Evolutionary conservation across 495 filamentous ascomycete genomes (phyloP).

Genomic region (Neurospora tetraspora): DNA sequence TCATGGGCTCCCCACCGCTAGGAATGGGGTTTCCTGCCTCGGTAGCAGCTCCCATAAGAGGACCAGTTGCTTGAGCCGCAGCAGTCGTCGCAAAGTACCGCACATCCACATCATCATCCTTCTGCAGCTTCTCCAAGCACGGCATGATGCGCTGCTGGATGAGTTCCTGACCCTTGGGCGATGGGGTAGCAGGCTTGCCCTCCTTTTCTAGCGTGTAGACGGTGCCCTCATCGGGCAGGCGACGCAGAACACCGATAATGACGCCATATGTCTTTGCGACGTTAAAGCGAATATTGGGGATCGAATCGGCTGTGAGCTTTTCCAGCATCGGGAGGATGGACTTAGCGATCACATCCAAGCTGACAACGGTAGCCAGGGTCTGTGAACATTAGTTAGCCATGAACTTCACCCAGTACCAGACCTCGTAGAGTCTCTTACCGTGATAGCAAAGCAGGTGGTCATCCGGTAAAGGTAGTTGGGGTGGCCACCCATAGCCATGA

Average conservation of each 20-base stretch:
- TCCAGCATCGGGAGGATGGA: constrained; percentile 94
- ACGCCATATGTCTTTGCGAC: constrained; percentile 94
- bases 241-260: constrained; percentile 78
- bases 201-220: constrained; percentile 75
- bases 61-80: constrained; percentile 24
- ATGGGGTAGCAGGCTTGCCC: constrained; percentile 50
- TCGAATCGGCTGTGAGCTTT: constrained; percentile 81
- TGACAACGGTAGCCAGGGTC: constrained; percentile 91
- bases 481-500: constrained; percentile 95
- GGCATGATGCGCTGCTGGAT: constrained; percentile 83
- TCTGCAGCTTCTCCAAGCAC: constrained; percentile 85
- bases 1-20: constrained; percentile 45
- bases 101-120: constrained; percentile 96
- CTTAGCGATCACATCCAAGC: constrained; percentile 79
- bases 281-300: constrained; percentile 98
- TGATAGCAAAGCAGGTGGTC: constrained; percentile 97
- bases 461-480: constrained; percentile 98
- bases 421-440: constrained; percentile 49
- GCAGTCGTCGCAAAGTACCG: constrained; percentile 75
- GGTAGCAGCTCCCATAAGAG: constrained; percentile 8
- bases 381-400: constrained; percentile 33
- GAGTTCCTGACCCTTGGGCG: constrained; percentile 65
- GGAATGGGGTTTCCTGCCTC: neutral
- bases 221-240: constrained; percentile 79
- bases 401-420: neutral